phyloP scores from a whole-genome alignment of 2,329 filamentous ascomycete genomes.

The Arthrobotrys musiformis region DNA sequence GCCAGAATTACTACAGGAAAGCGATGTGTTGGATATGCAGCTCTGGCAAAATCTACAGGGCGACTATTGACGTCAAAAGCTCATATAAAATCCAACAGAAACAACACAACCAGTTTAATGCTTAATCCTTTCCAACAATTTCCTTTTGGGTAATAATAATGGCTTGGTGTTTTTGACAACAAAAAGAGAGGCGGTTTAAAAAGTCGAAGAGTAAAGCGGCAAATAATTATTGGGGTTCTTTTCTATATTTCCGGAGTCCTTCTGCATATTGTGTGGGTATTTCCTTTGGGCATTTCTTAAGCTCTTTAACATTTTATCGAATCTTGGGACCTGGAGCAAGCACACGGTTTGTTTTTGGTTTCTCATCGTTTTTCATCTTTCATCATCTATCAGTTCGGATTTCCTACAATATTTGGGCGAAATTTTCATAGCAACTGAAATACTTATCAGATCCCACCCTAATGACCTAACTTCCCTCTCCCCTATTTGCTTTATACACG shows the following conservation, averaged over 20 bases:
- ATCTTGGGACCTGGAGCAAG: conserved; percentile 32
- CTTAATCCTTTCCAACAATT: conserved; percentile 30
- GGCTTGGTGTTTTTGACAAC: conserved; percentile 36
- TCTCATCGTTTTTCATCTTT: not conserved
- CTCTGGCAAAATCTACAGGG: conserved; percentile 50
- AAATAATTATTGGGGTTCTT: conserved; percentile 24
- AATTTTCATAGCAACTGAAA: not conserved
- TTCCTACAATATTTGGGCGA: conserved; percentile 13
- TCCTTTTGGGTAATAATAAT: conserved; percentile 29
- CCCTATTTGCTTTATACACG: conserved; percentile 11
- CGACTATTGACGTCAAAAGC: conserved; percentile 30
- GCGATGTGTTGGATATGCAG: conserved; percentile 52
- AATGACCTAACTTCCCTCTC: conserved; percentile 31
- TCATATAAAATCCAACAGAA: conserved; percentile 32
- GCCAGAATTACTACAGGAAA: conserved; percentile 49
- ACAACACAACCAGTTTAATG: conserved; percentile 31
- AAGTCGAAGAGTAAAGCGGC: conserved; percentile 37
- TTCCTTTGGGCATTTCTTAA: conserved; percentile 34
- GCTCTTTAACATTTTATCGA: conserved; percentile 21
- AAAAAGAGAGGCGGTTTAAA: conserved; percentile 19
- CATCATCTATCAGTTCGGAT: conserved; percentile 19
- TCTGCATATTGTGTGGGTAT: conserved; percentile 39
- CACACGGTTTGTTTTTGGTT: conserved; percentile 9
- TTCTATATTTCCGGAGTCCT: conserved; percentile 38
- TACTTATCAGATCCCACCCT: conserved; percentile 22